Evolutionary conservation across 805 yeast genomes (phyloP).

Genomic region (Ogataea populi-albae): DNA sequence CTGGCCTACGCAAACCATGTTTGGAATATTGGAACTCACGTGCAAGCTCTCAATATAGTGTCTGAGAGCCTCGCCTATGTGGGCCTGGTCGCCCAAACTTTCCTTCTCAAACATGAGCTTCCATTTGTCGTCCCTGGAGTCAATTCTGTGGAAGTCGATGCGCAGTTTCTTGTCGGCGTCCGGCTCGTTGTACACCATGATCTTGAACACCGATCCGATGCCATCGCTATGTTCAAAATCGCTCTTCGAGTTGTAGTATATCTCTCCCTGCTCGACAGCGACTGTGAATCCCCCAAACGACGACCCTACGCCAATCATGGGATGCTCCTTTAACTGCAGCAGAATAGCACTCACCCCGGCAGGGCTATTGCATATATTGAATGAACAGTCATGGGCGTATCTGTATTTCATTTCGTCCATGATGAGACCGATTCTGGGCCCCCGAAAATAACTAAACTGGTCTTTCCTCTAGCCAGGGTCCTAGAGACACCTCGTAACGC

Average conservation of each 20-base stretch:
- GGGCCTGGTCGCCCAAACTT: conserved; percentile 12
- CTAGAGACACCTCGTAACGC: too few relatives aligned
- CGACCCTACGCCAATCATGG: conserved; percentile 15
- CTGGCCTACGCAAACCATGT: conserved; percentile 17
- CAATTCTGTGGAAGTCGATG: conserved; percentile 17
- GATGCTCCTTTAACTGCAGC: conserved; percentile 12
- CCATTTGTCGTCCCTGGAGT: conserved; percentile 22
- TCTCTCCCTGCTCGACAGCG: conserved; percentile 6
- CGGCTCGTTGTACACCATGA: conserved; percentile 15
- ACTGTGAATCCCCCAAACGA: conserved; percentile 7
- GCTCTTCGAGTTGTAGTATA: conserved; percentile 13
- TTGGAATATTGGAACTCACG: conserved; percentile 26
- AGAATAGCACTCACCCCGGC: conserved; percentile 12
- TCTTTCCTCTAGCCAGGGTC: too few relatives aligned
- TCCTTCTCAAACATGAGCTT: conserved; percentile 15
- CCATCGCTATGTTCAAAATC: conserved; percentile 10
- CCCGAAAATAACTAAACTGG: too few relatives aligned
- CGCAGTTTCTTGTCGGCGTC: conserved; percentile 6
- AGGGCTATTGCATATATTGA: conserved; percentile 10
- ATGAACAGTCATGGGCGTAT: conserved; percentile 14
- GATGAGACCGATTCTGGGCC: too few relatives aligned
- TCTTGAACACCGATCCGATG: conserved; percentile 10
- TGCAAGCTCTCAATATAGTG: conserved; percentile 15
- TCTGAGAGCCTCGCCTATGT: background rate
- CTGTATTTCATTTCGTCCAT: conserved; percentile 15